Evolutionary conservation across 164 flowering plant genomes (phyloP).

Genomic region (Taxillus chinensis): DNA sequence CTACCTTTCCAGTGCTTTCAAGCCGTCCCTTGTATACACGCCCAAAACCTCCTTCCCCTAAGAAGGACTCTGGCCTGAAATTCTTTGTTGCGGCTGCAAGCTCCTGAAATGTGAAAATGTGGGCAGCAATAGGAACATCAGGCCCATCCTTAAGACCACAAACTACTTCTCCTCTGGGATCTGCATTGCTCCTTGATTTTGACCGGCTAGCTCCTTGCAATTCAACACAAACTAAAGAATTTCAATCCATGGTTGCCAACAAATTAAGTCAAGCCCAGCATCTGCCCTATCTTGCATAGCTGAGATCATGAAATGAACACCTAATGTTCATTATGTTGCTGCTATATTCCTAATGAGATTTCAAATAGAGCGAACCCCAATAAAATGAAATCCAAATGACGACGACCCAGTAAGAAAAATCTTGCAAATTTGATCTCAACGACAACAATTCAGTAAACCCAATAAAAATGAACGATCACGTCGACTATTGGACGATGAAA

Average conservation of each 20-base stretch:
- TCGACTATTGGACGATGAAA: too few species aligned
- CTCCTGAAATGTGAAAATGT: constrained; percentile 58
- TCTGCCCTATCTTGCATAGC: too few species aligned
- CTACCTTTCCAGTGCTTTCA: constrained; percentile 55
- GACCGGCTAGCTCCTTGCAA: constrained; percentile 38
- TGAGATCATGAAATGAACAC: too few species aligned
- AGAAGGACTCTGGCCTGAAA: constrained; percentile 47
- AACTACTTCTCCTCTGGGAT: constrained; percentile 23
- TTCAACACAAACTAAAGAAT: neutral
- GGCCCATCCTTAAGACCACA: constrained; percentile 25
- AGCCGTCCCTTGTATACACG: constrained; percentile 56
- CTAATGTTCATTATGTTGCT: too few species aligned
- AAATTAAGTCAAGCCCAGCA: neutral
- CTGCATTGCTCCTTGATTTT: constrained; percentile 31
- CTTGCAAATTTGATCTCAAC: too few species aligned
- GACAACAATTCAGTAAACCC: too few species aligned
- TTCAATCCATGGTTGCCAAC: neutral
- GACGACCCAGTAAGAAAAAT: too few species aligned
- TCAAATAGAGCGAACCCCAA: too few species aligned
- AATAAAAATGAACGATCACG: too few species aligned
- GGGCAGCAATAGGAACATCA: constrained; percentile 40
- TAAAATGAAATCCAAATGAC: too few species aligned
- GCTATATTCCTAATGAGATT: too few species aligned
- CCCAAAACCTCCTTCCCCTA: constrained; percentile 78
- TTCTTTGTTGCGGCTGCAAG: constrained; percentile 61